Base-by-base conservation (phyloP, 768 basidiomycete species). In the Russula griseocarnosa region DNA sequence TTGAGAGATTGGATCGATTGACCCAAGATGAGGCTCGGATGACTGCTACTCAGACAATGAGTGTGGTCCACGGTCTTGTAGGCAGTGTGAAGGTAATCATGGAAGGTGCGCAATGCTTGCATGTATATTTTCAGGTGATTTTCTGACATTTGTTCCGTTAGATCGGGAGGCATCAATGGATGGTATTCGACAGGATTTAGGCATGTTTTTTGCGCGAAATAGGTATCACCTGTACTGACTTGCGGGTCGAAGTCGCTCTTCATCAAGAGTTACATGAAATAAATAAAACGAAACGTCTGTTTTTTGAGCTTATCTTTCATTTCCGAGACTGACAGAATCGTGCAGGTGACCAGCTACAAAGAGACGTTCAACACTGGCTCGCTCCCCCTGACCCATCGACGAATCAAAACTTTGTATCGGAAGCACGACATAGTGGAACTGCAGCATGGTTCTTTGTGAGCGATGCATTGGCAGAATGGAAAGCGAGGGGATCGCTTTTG, bases 261-360 rank as follows among this genome's bases (percentile, higher is more conserved):
- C 36, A 56, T 3, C 11, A 18, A 13, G 14, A 16, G 6, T 26
- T 47, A 36, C 24, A 28, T 1, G 46, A 56, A 24, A 16, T 56
- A 18, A 55, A 55, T 8, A 42, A 50, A 3, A 56, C 50, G 24
- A 49, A 56, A 28, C 61, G 61, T 62, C 20, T n/a, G 61, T 53
- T 30, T 6, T 7, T 4, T 7, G 20, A 4, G n/a, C 18, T 51
- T 3, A 7, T 3, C 16, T 51, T 18, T 30, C 3, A 3, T 28
- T 20, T 3, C 50, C 49, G 7, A 20, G 50, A 10, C 50, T 11
- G 28, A 51, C 16, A 28, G 3, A 9, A 51, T 10, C 3, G 2
- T 20, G 14, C 6, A 51, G 50, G 50, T 30, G 50, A 51, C 18
- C 50, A 20, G 28, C 20, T 51, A 1, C 50, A 28, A 51, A 8